Conservation (phyloP, 2,329 filamentous ascomycete genomes). For the Fusarium nurragi region DNA sequence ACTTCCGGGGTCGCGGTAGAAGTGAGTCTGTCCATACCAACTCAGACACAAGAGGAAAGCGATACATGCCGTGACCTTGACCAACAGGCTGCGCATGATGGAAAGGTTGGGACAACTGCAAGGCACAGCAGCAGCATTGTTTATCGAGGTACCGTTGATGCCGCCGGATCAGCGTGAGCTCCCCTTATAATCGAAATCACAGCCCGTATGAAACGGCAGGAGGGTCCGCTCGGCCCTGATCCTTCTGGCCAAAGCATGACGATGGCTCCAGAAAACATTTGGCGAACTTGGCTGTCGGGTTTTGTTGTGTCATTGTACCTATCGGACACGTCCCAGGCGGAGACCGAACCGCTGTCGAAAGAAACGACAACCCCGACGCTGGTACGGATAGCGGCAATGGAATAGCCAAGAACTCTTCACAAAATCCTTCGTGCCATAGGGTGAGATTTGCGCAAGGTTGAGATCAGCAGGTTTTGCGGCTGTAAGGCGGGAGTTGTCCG, state of each 20-base stretch:
- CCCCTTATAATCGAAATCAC: not conserved
- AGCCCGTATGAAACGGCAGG: not conserved
- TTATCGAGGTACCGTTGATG: not conserved
- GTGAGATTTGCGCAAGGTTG: not conserved
- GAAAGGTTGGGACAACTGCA: not conserved
- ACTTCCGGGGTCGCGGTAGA: constrained; percentile 23
- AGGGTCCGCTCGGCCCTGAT: not conserved
- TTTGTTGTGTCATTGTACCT: not conserved
- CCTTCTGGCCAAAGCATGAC: not conserved
- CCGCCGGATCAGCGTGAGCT: not conserved
- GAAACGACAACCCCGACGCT: not conserved
- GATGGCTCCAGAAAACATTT: not conserved
- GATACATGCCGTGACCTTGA: not conserved
- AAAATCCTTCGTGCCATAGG: not conserved
- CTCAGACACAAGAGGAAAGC: constrained; percentile 1
- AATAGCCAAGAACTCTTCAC: not conserved
- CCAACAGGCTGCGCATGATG: constrained; percentile 7
- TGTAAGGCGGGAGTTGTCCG: not conserved
- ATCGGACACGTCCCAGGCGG: not conserved
- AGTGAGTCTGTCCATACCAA: constrained; percentile 9
- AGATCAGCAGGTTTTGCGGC: not conserved
- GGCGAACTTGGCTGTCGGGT: not conserved
- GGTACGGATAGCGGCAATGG: not conserved
- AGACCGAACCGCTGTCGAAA: not conserved
- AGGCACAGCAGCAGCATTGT: not conserved